Base-by-base conservation (phyloP, 257 asterid genomes). In the Rauvolfia tetraphylla region DNA sequence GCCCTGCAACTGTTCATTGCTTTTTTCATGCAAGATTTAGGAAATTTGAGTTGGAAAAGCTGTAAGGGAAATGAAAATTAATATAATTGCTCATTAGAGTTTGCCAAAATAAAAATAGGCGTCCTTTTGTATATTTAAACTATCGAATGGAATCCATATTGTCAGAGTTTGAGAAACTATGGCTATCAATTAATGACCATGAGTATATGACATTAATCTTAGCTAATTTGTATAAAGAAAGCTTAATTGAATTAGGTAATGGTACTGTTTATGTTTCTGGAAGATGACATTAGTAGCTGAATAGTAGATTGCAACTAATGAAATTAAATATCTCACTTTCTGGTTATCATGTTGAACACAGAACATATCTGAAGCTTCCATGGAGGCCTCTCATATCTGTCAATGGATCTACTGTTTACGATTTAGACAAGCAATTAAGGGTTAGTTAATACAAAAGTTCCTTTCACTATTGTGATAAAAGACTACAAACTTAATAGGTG, bases 361-460 rank as follows among this genome's bases (percentile, higher is more conserved):
- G 96, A 80, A 89, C 96, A 31, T 84, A 83, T 81, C 93, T 93
- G 76, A 93, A 79, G 83, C 91, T 93, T 82, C 98, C 95, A 0
- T 89, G 97, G 97, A 86, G 77, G 61, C 98, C 98, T 12, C 88
- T 89, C 61, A 89, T 93, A 57, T 82, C 81, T 14, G 78, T 91
- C 12, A 91, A 91, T 62, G 98, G 97, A 79, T 78, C 78, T 17
- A 93, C 98, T 27, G 81, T 81, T 48, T 91, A 93, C 75, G 88
- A 85, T 70, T 76, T 91, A 13, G 87, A 89, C 53, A 87, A 84
- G 69, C 81, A 83, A 36, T 78, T 81, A 23, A 86, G 78, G 80
- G 96, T 90, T 81, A 81, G 94, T 81, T 48, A 29, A 57, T 51
- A 17, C 29, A 1, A 27, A 71, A 12, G 34, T 27, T 23, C 44